phyloP scores from a whole-genome alignment of 805 yeast genomes.

The Candida piceae region DNA sequence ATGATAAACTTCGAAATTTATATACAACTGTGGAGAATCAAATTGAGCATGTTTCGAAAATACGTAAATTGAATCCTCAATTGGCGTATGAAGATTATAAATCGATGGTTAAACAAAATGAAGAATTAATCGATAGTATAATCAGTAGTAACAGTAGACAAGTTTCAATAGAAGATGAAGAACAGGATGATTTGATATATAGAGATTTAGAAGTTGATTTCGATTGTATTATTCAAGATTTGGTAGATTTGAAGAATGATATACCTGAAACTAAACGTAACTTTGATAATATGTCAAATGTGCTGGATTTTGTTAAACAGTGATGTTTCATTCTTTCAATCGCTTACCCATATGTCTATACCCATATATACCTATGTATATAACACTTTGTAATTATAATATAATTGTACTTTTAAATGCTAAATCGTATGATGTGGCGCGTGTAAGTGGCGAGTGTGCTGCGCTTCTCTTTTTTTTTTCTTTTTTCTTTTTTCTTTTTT shows the following conservation, averaged over 20 bases:
- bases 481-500: too few relatives aligned
- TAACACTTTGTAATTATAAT: too few relatives aligned
- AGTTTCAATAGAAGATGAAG: too few relatives aligned
- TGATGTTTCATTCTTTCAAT: too few relatives aligned
- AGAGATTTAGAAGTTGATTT: slow-evolving; percentile 11
- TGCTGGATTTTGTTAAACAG: slow-evolving; percentile 14
- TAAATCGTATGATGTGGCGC: too few relatives aligned
- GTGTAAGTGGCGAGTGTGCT: too few relatives aligned
- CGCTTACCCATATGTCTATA: too few relatives aligned
- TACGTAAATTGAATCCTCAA: slow-evolving; percentile 50
- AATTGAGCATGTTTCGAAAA: slow-evolving; percentile 49
- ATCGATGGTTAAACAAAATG: slow-evolving; percentile 19
- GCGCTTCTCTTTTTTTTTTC: too few relatives aligned
- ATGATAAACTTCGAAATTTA: slow-evolving; percentile 50
- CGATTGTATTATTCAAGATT: slow-evolving; percentile 18
- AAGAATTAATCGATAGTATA: too few relatives aligned
- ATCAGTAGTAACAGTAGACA: too few relatives aligned
- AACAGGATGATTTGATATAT: slow-evolving; percentile 1
- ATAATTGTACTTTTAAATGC: too few relatives aligned
- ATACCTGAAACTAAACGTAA: slow-evolving; percentile 35
- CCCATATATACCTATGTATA: too few relatives aligned
- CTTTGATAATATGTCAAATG: slow-evolving; percentile 28
- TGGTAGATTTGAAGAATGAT: slow-evolving; percentile 31
- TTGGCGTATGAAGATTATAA: slow-evolving; percentile 35
- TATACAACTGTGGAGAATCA: slow-evolving; percentile 59